Percentiles rank a stretch among this genome's conserved stretches.
Evolutionary conservation across 2,329 filamentous ascomycete genomes (phyloP).

Genomic region (Penicillium sp.): DNA sequence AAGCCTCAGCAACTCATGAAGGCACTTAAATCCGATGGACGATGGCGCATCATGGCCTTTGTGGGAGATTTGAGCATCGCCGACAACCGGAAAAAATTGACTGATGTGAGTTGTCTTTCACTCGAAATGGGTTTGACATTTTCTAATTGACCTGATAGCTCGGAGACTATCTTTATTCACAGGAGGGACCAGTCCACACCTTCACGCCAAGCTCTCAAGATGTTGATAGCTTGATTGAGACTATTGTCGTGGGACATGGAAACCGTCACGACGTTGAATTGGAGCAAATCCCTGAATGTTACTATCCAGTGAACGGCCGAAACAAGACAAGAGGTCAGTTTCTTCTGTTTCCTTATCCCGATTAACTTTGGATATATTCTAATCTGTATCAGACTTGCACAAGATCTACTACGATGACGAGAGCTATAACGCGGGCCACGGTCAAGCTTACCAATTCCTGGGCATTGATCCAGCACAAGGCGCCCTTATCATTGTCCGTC

Average conservation of each 20-base stretch:
- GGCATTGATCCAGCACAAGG: constrained; percentile 50
- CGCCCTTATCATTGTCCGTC: constrained; percentile 55
- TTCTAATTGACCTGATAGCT: constrained; percentile 28
- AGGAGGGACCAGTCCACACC: constrained; percentile 40
- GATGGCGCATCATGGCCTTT: constrained; percentile 54
- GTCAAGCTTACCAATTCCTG: constrained; percentile 57
- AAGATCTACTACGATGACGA: constrained; percentile 59
- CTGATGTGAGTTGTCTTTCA: constrained; percentile 33
- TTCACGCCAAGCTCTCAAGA: constrained; percentile 47
- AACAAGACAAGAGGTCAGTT: constrained; percentile 53
- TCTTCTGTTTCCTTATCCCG: constrained; percentile 20
- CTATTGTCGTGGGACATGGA: constrained; percentile 54
- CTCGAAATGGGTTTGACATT: neutral
- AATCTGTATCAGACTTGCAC: constrained; percentile 58
- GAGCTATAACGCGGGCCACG: constrained; percentile 56
- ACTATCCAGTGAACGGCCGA: constrained; percentile 56
- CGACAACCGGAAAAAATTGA: constrained; percentile 29
- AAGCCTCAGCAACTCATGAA: constrained; percentile 53
- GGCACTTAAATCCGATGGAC: constrained; percentile 52
- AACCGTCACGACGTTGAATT: constrained; percentile 51
- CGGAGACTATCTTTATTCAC: constrained; percentile 41
- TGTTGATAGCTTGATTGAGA: constrained; percentile 57
- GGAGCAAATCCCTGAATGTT: constrained; percentile 54
- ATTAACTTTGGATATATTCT: constrained; percentile 21
- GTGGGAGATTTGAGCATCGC: constrained; percentile 42